Base-by-base conservation (phyloP, 2,329 filamentous ascomycete species). In the Fusarium annulatum region DNA sequence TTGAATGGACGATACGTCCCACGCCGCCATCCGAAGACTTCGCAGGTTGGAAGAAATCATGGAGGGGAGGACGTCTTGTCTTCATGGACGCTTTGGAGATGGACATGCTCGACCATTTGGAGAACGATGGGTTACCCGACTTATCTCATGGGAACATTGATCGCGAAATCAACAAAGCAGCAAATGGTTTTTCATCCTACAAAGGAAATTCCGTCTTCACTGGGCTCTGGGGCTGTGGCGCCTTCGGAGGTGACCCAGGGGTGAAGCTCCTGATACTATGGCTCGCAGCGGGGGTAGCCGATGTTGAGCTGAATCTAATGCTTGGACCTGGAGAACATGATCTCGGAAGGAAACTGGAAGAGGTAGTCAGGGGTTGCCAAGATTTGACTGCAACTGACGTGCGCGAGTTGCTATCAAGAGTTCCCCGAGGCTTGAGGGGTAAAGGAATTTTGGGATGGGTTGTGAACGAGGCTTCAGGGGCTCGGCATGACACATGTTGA, bases 21-120 rank as follows among this genome's bases (percentile, higher is more conserved):
- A 9, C 10, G 1, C 42, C 56, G 1, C 10, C 49, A 5, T 12
- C 33, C 9, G 19, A 33, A 1, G 41, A 45, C 19, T 34, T 69
- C 5, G 14, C 38, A 28, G 28, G 14, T 53, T 75, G 30, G 52
- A 26, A 45, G 3, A 18, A 48, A 2, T 43, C 42, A 7, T 76
- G 75, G 67, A 57, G 38, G 16, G 77, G 80, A 9, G 79, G 80
- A 10, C 74, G 74, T 9, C 78, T 83, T 59, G 65, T 83, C 10
- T 80, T 82, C 39, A 82, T 83, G 81, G 81, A 83, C 39, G 81
- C 81, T 2, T 64, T 83, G 10, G 82, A 83, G 63, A 78, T 82
- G 55, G 81, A 82, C 48, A 74, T 79, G 67, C 63, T 72, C 4
- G 69, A 76, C 8, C 57, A 64, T 16, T 41, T 46, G 16, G 62